These are phyloP conservation scores for Cutaneotrichosporon cavernicola DNA, from an alignment of 1,284 basidiomycete species.

Conservation along the genomic window DNA sequence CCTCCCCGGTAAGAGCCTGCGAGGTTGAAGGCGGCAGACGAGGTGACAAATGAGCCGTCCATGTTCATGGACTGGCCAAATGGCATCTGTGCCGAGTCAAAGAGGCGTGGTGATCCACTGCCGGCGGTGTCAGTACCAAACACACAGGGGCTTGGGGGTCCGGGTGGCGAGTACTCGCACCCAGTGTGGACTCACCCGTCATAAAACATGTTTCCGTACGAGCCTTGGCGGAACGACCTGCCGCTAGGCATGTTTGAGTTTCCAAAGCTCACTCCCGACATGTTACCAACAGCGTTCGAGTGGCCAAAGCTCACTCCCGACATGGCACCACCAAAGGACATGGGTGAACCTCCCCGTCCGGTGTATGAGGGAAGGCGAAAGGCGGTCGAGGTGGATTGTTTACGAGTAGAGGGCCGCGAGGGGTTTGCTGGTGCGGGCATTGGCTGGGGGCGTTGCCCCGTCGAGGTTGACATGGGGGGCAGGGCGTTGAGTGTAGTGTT, in stretches of 20 bases:
- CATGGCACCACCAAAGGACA: slow-evolving; percentile 47
- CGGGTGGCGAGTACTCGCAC: neutral
- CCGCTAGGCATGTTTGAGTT: slow-evolving; percentile 35
- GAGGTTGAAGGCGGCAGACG: slow-evolving; percentile 38
- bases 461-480: slow-evolving; percentile 7
- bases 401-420: slow-evolving; percentile 18
- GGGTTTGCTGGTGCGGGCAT: slow-evolving; percentile 28
- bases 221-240: slow-evolving; percentile 14
- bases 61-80: slow-evolving; percentile 49
- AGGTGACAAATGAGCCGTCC: slow-evolving; percentile 45
- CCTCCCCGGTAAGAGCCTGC: slow-evolving; percentile 32
- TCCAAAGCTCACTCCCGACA: slow-evolving; percentile 16
- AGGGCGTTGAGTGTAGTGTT: neutral
- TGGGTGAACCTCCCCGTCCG: slow-evolving; percentile 36
- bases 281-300: slow-evolving; percentile 32
- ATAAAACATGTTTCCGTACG: slow-evolving; percentile 47
- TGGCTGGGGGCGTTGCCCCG: slow-evolving; percentile 18
- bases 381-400: slow-evolving; percentile 21
- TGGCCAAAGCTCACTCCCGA: slow-evolving; percentile 7
- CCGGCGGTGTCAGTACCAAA: neutral
- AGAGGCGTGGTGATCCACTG: slow-evolving; percentile 36
- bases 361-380: slow-evolving; percentile 14
- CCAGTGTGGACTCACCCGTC: slow-evolving; percentile 37
- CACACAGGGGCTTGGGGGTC: neutral
- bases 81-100: slow-evolving; percentile 39